Conservation (phyloP, 2,329 filamentous ascomycete genomes). For the Macroventuria anomochaeta region DNA sequence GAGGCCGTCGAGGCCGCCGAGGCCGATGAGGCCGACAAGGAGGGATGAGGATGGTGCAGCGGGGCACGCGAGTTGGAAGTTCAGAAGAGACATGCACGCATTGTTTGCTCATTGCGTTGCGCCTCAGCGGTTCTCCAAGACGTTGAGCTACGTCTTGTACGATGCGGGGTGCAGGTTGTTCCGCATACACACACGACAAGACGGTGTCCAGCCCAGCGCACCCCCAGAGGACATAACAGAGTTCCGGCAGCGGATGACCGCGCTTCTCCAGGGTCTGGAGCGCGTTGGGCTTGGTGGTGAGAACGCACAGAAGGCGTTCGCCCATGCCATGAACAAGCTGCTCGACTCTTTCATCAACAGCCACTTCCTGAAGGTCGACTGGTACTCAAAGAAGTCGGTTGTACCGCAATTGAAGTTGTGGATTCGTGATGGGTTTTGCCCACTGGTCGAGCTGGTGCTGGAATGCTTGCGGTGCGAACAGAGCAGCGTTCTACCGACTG, state of each 20-base stretch:
- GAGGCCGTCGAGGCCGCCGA: slow-evolving; percentile 42
- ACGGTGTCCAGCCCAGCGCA: slow-evolving; percentile 29
- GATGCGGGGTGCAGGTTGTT: slow-evolving; percentile 58
- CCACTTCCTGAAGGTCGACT: slow-evolving; percentile 68
- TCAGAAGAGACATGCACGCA: slow-evolving; percentile 68
- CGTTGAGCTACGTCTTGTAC: slow-evolving; percentile 63
- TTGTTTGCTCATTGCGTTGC: slow-evolving; percentile 69
- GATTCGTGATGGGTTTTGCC: slow-evolving; percentile 71
- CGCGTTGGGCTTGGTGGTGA: slow-evolving; percentile 73
- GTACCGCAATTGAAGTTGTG: slow-evolving; percentile 68
- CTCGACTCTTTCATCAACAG: slow-evolving; percentile 68
- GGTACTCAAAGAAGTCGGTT: slow-evolving; percentile 62
- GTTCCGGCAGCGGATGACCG: slow-evolving; percentile 60
- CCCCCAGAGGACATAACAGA: slow-evolving; percentile 28
- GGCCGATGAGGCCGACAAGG: slow-evolving; percentile 45
- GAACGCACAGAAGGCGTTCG: slow-evolving; percentile 72
- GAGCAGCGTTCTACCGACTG: slow-evolving; percentile 34
- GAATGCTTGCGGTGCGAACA: slow-evolving; percentile 44
- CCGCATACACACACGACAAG: slow-evolving; percentile 46
- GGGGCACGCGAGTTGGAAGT: slow-evolving; percentile 51
- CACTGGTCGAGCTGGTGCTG: slow-evolving; percentile 68
- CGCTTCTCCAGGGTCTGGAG: slow-evolving; percentile 65
- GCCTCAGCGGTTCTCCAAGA: slow-evolving; percentile 58
- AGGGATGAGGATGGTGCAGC: slow-evolving; percentile 23
- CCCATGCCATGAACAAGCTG: slow-evolving; percentile 71